phyloP scores from a whole-genome alignment of 225 moss, liverwort and hornwort genomes.

The Physcomitrellopsis africana region DNA sequence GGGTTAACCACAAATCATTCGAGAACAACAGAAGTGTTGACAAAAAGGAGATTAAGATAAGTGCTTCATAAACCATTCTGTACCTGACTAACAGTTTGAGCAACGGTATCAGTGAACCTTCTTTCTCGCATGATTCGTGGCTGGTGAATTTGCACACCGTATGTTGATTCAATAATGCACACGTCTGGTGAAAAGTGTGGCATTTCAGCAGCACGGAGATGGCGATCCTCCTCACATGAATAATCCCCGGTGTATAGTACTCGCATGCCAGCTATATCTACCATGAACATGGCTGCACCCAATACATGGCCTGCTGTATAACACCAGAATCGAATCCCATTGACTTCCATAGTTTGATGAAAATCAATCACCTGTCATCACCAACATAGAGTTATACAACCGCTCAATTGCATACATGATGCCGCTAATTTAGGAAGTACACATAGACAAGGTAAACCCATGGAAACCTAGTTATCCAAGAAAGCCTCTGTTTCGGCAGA shows the following conservation, averaged over 20 bases:
- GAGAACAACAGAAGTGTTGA: neutral
- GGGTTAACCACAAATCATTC: slow-evolving; percentile 7
- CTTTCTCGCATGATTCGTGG: slow-evolving; percentile 81
- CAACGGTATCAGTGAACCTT: slow-evolving; percentile 88
- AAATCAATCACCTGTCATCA: slow-evolving; percentile 88
- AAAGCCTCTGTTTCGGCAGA: neutral
- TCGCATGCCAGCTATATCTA: slow-evolving; percentile 93
- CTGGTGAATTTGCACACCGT: slow-evolving; percentile 94
- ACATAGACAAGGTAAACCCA: neutral
- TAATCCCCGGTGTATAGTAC: slow-evolving; percentile 98
- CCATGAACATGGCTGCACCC: slow-evolving; percentile 99
- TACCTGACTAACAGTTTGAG: slow-evolving; percentile 85
- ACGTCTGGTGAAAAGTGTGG: slow-evolving; percentile 96
- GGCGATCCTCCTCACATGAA: slow-evolving; percentile 93
- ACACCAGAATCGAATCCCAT: slow-evolving; percentile 97
- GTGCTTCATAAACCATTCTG: neutral
- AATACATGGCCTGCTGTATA: slow-evolving; percentile 96
- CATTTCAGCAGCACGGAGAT: slow-evolving; percentile 96
- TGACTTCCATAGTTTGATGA: slow-evolving; percentile 99
- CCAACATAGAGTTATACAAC: neutral
- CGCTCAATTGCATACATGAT: slow-evolving; percentile 8
- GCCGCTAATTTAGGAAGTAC: neutral
- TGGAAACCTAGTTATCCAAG: neutral
- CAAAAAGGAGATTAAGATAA: slow-evolving; percentile 12
- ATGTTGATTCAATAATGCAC: slow-evolving; percentile 97